Conservation (phyloP, 768 basidiomycete genomes). For the Russula ochroleuca region DNA sequence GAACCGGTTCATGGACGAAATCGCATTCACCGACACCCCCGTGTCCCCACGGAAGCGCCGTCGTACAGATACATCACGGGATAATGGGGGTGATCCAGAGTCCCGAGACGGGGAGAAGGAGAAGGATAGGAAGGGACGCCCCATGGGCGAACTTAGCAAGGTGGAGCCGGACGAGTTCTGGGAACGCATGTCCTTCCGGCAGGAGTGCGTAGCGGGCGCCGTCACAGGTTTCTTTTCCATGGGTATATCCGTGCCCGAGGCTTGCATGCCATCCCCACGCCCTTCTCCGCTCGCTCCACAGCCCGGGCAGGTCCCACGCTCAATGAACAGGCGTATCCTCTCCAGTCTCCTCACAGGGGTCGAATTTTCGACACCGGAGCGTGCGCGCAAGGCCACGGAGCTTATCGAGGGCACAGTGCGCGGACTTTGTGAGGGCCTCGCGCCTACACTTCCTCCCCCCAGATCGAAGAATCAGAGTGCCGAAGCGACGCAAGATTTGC, state of each 20-base stretch:
- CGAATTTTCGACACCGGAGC: constrained; percentile 69
- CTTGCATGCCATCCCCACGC: constrained; percentile 16
- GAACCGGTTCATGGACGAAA: constrained; percentile 87
- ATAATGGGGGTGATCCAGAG: constrained; percentile 13
- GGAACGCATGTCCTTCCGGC: constrained; percentile 95
- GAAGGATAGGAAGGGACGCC: constrained; percentile 29
- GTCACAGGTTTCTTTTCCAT: constrained; percentile 92
- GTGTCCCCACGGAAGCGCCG: constrained; percentile 55
- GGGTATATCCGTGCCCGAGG: constrained; percentile 39
- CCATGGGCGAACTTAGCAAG: constrained; percentile 50
- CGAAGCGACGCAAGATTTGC: neutral
- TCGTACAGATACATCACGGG: constrained; percentile 33
- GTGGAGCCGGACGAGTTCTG: constrained; percentile 83
- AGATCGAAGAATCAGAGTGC: constrained; percentile 14
- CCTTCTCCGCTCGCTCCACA: constrained; percentile 44
- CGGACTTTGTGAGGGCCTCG: constrained; percentile 66
- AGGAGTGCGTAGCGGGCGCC: constrained; percentile 88
- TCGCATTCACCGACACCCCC: constrained; percentile 63
- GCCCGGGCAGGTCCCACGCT: constrained; percentile 55
- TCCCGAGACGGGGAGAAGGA: constrained; percentile 29
- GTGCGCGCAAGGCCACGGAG: constrained; percentile 64
- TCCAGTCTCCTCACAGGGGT: constrained; percentile 64
- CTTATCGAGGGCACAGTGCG: constrained; percentile 63
- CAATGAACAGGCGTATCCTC: constrained; percentile 67
- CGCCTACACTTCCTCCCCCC: constrained; percentile 18